Percentiles rank a stretch among this genome's conserved stretches.
These are phyloP conservation scores for Somion occarium DNA, from an alignment of 1,284 basidiomycete genomes.

Conservation along the genomic window DNA sequence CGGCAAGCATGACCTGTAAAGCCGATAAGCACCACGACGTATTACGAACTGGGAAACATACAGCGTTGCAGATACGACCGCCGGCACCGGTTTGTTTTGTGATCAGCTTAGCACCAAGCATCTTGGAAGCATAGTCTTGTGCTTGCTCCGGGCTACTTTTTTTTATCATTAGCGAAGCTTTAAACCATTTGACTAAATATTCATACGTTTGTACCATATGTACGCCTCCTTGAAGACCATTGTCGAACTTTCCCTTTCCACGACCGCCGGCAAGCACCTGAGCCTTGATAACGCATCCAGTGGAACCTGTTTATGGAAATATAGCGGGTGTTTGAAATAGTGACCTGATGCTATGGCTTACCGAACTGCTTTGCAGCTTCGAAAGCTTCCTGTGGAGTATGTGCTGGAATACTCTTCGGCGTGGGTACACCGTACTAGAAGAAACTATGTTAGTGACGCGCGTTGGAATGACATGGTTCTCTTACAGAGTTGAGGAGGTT, in stretches of 20 bases:
- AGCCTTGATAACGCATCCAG: slow-evolving; percentile 91
- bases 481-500: slow-evolving; percentile 88
- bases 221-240: slow-evolving; percentile 96
- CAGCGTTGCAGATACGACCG: slow-evolving; percentile 94
- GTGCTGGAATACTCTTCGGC: slow-evolving; percentile 89
- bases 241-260: slow-evolving; percentile 97
- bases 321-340: not conserved
- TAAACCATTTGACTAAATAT: too few relatives aligned
- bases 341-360: slow-evolving; percentile 29
- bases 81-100: slow-evolving; percentile 97
- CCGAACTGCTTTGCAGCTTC: slow-evolving; percentile 87
- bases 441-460: not conserved
- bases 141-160: slow-evolving; percentile 79
- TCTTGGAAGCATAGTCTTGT: slow-evolving; percentile 82
- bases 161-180: not conserved
- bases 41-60: slow-evolving; percentile 33
- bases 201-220: slow-evolving; percentile 88
- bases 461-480: slow-evolving; percentile 9
- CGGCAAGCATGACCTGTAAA: slow-evolving; percentile 91
- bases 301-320: slow-evolving; percentile 42
- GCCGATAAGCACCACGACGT: slow-evolving; percentile 7
- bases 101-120: slow-evolving; percentile 96
- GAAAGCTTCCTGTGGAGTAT: slow-evolving; percentile 87
- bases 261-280: slow-evolving; percentile 98
- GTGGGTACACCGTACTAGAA: slow-evolving; percentile 91